A percentile compares a stretch with the other conserved stretches of the same genome.
These are phyloP conservation scores for Pseudozyma sp. DNA, from an alignment of 1,284 basidiomycete genomes.

Conservation along the genomic window DNA sequence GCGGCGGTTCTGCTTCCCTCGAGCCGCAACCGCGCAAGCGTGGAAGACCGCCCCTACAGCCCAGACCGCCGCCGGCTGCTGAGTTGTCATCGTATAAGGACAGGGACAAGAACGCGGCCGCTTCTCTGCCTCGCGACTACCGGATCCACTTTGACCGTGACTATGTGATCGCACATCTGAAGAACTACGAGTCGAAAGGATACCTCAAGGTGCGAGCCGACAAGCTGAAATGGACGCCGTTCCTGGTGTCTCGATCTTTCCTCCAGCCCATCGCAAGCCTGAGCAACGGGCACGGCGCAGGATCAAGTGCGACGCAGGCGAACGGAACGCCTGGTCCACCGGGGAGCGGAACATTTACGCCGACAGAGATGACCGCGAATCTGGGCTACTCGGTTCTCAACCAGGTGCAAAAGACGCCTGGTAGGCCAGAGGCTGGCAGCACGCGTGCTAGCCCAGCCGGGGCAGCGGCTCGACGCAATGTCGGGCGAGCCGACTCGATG, in stretches of 20 bases:
- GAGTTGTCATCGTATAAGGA: slow-evolving; percentile 42
- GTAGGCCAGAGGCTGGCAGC: slow-evolving; percentile 20
- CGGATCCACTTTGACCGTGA: slow-evolving; percentile 80
- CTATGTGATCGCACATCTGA: slow-evolving; percentile 78
- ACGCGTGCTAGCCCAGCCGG: slow-evolving; percentile 27
- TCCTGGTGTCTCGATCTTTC: slow-evolving; percentile 76
- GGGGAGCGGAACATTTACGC: slow-evolving; percentile 33
- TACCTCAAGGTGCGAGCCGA: slow-evolving; percentile 84
- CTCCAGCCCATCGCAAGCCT: slow-evolving; percentile 33
- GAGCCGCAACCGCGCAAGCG: slow-evolving; percentile 31
- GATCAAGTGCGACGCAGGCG: slow-evolving; percentile 7
- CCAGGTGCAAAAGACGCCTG: slow-evolving; percentile 33
- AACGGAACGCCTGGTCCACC: slow-evolving; percentile 32
- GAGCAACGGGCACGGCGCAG: slow-evolving; percentile 8
- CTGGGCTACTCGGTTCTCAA: slow-evolving; percentile 44
- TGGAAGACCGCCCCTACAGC: slow-evolving; percentile 33
- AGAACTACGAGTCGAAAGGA: slow-evolving; percentile 81
- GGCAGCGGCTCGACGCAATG: slow-evolving; percentile 10
- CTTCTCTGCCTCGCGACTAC: slow-evolving; percentile 78
- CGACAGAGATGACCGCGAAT: slow-evolving; percentile 41
- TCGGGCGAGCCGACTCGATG: slow-evolving; percentile 1
- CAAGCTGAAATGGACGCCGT: slow-evolving; percentile 93
- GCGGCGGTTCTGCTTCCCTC: background rate
- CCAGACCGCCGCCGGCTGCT: slow-evolving; percentile 21
- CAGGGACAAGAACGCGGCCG: slow-evolving; percentile 69